Base-by-base conservation (phyloP, 352 stramenopile species). In the Phytopythium kandeliae region DNA sequence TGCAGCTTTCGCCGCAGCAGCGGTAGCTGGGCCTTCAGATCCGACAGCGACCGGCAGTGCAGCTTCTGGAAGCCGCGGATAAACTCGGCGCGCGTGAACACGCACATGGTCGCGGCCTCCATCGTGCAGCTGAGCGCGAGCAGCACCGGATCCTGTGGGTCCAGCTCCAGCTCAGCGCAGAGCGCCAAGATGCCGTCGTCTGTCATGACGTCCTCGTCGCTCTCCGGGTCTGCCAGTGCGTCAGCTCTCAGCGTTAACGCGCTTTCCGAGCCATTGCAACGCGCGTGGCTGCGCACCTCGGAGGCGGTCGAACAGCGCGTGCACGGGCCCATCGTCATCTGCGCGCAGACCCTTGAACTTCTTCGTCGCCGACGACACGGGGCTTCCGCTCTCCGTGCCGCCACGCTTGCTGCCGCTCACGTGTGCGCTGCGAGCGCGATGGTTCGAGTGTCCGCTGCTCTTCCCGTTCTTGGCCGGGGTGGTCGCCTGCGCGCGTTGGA, bases 121-220 rank as follows among this genome's bases (percentile, higher is more conserved):
- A 95, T 95, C 40, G 62, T 65, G 51, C 65, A 95, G 55, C 79
- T 89, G 25, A 95, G 63, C 24, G 78, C 83, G 40, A 95, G 55
- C 53, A 90, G 82, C 47, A 92, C 80, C 0, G 81, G 80, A 40
- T 95, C 82, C 52, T 95, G 76, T 3, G 85, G 34, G 41, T 92
- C 82, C 25, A 93, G 65, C 4, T 63, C 78, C 17, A 95, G 55
- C 28, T 80, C 65, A 16, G 85, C 65, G 63, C 85, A 95, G 26
- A 95, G 63, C 3, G 55, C 47, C 24, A 90, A 33, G 55, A 95
- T 92, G 25, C 85, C 85, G 28, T 92, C 80, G 54, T 95, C 85
- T 19, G 80, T 90, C 33, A 93, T 93, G 24, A 57, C 58, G 9
- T 78, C 74, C 48, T 93, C 82, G 11, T 74, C 67, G 22, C 37